Evolutionary conservation across 257 asterid genomes (phyloP).

Genomic region (Rauvolfia tetraphylla): DNA sequence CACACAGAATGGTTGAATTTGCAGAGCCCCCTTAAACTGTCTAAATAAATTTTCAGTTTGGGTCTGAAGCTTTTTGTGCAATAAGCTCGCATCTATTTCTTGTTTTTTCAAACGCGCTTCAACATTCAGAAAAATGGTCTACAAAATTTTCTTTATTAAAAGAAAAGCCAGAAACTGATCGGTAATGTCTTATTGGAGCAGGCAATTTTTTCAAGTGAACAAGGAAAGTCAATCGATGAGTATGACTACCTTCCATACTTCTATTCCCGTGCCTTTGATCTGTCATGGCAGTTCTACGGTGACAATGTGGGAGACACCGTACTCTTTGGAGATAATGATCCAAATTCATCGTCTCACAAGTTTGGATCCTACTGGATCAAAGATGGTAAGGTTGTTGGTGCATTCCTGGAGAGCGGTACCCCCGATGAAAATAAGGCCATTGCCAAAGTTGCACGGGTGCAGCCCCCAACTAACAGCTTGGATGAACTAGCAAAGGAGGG

Average conservation of each 20-base stretch:
- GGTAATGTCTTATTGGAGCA: conserved; percentile 26
- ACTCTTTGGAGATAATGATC: conserved; percentile 68
- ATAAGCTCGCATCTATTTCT: neutral
- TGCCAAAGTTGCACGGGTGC: conserved; percentile 74
- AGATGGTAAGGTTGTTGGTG: conserved; percentile 80
- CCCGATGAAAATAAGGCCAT: conserved; percentile 85
- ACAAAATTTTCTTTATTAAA: neutral
- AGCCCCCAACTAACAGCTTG: conserved; percentile 57
- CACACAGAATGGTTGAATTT: neutral
- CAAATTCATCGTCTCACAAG: conserved; percentile 67
- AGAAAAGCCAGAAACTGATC: conserved; percentile 2
- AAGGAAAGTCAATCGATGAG: conserved; percentile 58
- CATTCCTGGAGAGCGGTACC: conserved; percentile 78
- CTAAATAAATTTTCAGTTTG: neutral
- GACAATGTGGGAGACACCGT: conserved; percentile 76
- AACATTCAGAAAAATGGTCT: neutral
- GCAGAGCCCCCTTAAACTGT: no score
- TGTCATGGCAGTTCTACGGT: conserved; percentile 95
- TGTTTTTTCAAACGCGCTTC: neutral
- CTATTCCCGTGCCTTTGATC: conserved; percentile 80
- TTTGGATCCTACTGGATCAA: conserved; percentile 89
- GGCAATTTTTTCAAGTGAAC: conserved; percentile 72
- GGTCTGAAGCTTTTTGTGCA: neutral
- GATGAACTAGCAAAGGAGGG: conserved; percentile 69
- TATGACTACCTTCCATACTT: conserved; percentile 88